phyloP scores from a whole-genome alignment of 164 flowering plant genomes.

The Aristolochia californica region DNA sequence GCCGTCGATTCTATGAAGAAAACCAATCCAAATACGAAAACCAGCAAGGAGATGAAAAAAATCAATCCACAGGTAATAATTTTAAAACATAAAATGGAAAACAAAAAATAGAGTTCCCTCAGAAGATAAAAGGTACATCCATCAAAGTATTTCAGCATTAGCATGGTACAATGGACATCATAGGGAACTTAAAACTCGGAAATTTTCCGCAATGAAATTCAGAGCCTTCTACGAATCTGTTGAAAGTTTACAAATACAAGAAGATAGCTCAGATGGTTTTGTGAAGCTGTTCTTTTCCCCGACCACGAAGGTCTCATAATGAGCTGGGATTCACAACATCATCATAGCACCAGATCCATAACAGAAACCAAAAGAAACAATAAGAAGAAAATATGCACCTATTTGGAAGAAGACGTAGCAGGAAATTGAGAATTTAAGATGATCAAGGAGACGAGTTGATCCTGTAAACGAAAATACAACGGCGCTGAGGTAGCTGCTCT shows the following conservation, averaged over 20 bases:
- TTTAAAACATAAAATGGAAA: neutral
- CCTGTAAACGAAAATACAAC: no score
- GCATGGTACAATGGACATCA: constrained; percentile 5
- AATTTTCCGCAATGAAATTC: neutral
- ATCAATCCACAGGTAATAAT: no score
- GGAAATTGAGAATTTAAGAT: no score
- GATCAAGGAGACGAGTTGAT: no score
- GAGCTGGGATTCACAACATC: constrained; percentile 8
- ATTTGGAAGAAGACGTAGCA: no score
- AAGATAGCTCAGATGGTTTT: neutral
- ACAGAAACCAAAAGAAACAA: neutral
- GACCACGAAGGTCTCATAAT: constrained; percentile 7
- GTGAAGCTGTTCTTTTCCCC: constrained; percentile 1
- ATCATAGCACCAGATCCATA: constrained; percentile 3
- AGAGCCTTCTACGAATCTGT: neutral
- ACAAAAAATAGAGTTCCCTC: constrained; percentile 3
- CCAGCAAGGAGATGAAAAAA: no score
- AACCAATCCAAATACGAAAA: no score
- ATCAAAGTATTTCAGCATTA: constrained; percentile 4
- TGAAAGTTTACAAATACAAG: neutral
- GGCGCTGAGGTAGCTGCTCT: no score
- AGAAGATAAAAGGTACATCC: constrained; percentile 3
- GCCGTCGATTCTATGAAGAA: no score
- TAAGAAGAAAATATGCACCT: no score
- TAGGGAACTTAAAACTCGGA: neutral